These are phyloP conservation scores for Testicularia cyperi DNA, from an alignment of 1,284 basidiomycete genomes.

Conservation along the genomic window DNA sequence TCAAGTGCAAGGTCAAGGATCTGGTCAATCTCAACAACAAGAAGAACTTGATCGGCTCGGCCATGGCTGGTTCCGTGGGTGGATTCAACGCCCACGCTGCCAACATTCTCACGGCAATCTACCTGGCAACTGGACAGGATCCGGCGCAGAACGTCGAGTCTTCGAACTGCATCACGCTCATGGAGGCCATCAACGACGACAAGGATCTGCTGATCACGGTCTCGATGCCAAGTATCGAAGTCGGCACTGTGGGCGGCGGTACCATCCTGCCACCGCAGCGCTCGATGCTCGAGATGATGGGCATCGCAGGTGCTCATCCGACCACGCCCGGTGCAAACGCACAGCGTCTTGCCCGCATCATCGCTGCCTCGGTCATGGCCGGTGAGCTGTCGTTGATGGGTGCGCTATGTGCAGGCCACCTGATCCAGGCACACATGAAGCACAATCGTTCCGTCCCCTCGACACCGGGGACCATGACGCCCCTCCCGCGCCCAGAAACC, in stretches of 20 bases:
- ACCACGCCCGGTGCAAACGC: constrained; percentile 58
- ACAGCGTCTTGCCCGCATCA: constrained; percentile 57
- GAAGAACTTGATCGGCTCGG: constrained; percentile 96
- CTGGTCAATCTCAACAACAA: constrained; percentile 90
- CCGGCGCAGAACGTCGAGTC: constrained; percentile 99
- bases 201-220: constrained; percentile 73
- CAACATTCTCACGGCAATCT: constrained; percentile 92
- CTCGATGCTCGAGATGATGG: constrained; percentile 58
- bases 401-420: constrained; percentile 55
- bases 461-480: constrained; percentile 55
- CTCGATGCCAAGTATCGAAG: constrained; percentile 60
- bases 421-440: constrained; percentile 60
- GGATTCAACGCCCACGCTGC: constrained; percentile 99
- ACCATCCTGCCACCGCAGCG: constrained; percentile 64
- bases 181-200: constrained; percentile 90
- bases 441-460: constrained; percentile 57
- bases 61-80: constrained; percentile 95
- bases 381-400: constrained; percentile 58
- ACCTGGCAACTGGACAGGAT: constrained; percentile 95
- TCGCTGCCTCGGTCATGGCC: constrained; percentile 59
- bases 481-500: constrained; percentile 43
- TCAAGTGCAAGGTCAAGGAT: constrained; percentile 92
- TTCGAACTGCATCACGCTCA: constrained; percentile 95
- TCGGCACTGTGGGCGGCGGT: constrained; percentile 86
- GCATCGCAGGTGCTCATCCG: constrained; percentile 52